Conservation (phyloP, 108 stramenopile species). For the Nitzschia sp. region DNA sequence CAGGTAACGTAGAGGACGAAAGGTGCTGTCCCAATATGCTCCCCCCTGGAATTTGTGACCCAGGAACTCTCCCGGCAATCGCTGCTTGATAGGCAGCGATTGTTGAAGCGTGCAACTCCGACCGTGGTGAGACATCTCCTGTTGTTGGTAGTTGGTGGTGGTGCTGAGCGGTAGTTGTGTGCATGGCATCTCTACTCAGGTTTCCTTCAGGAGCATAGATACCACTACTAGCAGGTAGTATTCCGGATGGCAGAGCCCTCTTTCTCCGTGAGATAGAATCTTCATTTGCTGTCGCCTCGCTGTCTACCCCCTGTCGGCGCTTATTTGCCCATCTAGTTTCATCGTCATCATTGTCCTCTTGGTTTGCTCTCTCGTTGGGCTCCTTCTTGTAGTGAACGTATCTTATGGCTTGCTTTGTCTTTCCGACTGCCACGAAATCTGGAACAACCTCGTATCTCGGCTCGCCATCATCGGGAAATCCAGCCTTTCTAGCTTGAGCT, state of each 20-base stretch:
- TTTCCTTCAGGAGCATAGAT: too few relatives aligned
- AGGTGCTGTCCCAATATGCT: too few relatives aligned
- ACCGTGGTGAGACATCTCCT: too few relatives aligned
- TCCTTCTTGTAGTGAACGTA: constrained; percentile 43
- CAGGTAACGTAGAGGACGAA: too few relatives aligned
- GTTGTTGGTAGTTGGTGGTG: not conserved
- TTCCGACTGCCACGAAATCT: constrained; percentile 20
- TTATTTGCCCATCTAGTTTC: not conserved
- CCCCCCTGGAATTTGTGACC: too few relatives aligned
- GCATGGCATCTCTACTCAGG: not conserved
- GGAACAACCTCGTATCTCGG: constrained; percentile 22
- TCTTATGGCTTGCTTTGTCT: constrained; percentile 28
- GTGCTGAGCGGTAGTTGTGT: not conserved
- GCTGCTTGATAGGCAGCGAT: too few relatives aligned
- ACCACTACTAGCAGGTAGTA: too few relatives aligned
- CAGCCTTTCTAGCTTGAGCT: constrained; percentile 15
- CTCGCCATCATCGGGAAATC: not conserved
- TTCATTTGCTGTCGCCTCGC: not conserved
- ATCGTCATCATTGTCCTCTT: not conserved
- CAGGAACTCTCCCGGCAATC: too few relatives aligned
- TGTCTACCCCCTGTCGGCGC: not conserved
- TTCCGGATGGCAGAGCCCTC: not conserved
- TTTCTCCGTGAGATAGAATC: not conserved
- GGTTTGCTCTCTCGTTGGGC: constrained; percentile 2
- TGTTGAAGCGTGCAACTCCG: too few relatives aligned